phyloP scores from a whole-genome alignment of 2,329 filamentous ascomycete species.

The Furcasterigmium sp. region DNA sequence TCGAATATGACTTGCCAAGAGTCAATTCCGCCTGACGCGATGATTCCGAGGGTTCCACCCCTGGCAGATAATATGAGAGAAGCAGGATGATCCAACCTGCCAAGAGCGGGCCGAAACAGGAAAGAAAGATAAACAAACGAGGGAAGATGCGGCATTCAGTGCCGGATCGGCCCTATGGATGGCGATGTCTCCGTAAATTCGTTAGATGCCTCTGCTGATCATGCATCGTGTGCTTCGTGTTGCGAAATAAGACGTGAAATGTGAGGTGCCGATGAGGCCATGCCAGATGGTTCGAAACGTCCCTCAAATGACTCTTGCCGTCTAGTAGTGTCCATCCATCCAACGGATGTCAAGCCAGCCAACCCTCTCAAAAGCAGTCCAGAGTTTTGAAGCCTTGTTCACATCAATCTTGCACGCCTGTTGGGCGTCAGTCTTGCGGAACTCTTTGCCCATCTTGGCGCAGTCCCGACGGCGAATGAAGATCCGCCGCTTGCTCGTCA shows the following conservation, averaged over 20 bases:
- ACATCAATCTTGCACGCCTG: slow-evolving; percentile 98
- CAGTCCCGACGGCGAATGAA: slow-evolving; percentile 71
- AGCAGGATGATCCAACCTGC: background rate
- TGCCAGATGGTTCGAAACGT: slow-evolving; percentile 14
- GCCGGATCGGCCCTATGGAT: too few relatives aligned
- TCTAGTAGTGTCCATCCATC: slow-evolving; percentile 21
- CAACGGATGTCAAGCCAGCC: slow-evolving; percentile 66
- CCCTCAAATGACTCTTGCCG: too few relatives aligned
- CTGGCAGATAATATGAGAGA: background rate
- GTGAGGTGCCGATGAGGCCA: slow-evolving; percentile 6
- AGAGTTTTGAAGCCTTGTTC: slow-evolving; percentile 92
- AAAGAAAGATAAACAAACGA: background rate
- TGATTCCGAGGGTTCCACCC: slow-evolving; percentile 1
- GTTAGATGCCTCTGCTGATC: background rate
- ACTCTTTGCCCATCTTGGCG: slow-evolving; percentile 68
- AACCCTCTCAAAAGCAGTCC: slow-evolving; percentile 82
- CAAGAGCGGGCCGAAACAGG: background rate
- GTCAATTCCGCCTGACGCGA: slow-evolving; percentile 8
- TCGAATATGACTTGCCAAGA: slow-evolving; percentile 5
- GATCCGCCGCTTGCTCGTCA: slow-evolving; percentile 89
- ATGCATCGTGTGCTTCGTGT: background rate
- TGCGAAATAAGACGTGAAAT: too few relatives aligned
- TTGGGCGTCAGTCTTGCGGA: slow-evolving; percentile 92
- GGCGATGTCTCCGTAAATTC: too few relatives aligned
- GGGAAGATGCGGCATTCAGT: too few relatives aligned